Evolutionary conservation across 805 yeast genomes (phyloP), one percentile per base, ranked within the genome.

Genomic region (Teunomyces tritomae): DNA sequence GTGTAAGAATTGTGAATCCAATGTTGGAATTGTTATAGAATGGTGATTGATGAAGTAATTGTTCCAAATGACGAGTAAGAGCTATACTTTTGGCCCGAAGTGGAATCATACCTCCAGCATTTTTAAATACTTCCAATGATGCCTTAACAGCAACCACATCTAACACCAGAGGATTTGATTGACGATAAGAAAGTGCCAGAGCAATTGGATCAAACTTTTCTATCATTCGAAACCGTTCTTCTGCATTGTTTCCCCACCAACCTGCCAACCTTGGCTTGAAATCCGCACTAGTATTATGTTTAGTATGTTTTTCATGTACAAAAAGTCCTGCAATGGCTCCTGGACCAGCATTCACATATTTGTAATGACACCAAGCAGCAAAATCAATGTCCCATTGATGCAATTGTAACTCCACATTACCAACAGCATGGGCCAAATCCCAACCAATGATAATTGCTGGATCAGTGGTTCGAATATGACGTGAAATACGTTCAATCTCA

Each of bases 401-500:
- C 45, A 91, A 68, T 43, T 77, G 57, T 45, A 92, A 65, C 6
- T 82, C 83, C 2, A 89, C 91, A 63, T 92, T 92, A 2, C 97
- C 98, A 1, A 77, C 92, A 1, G 95, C 96, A 63, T 91, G 98
- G 1, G 98, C 98, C 55, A 91, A 73, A 64, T 91, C 98, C 97
- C 97, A 91, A 1, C 97, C 97, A 27, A 84, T 87, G 1, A 78
- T 70, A 30, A 87, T 76, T 24, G 68, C 78, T 4, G 46, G 14
- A 17, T 34, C 30, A 13, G 13, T 36, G 16, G 59, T 55, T 48
- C 87, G 84, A 4, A 85, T 90, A 41, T 69, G 70, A 7, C 59
- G 57, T 0, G 97, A 90, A 57, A 91, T 89, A n/a, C 63, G 63
- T 43, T 73, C 74, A 32, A 91, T 87, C 44, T 89, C 88, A 58